Evolutionary conservation across 306 rosid genomes (phyloP).

Genomic region (Prunus fruticosa): DNA sequence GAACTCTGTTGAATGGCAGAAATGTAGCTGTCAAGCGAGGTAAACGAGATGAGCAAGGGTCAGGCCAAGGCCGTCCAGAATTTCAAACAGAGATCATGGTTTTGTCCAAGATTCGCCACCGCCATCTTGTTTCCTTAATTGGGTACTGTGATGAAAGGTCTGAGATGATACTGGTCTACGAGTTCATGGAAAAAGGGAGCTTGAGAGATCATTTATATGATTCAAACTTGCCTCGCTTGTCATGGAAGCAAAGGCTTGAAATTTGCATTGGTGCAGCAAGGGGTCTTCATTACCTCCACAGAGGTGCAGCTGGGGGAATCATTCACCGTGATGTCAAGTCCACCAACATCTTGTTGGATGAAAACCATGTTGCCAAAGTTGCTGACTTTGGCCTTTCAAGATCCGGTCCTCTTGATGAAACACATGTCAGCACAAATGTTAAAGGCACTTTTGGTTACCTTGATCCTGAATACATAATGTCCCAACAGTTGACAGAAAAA

Average conservation of each 20-base stretch:
- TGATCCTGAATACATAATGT: constrained; percentile 49
- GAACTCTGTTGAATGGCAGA: constrained; percentile 28
- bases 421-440: constrained; percentile 48
- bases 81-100: constrained; percentile 49
- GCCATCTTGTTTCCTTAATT: constrained; percentile 50
- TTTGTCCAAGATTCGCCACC: constrained; percentile 49
- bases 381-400: constrained; percentile 57
- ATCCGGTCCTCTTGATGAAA: constrained; percentile 34
- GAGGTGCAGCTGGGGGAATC: constrained; percentile 47
- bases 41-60: constrained; percentile 11
- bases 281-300: constrained; percentile 58
- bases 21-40: constrained; percentile 54
- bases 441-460: constrained; percentile 58
- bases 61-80: constrained; percentile 49
- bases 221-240: constrained; percentile 32
- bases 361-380: constrained; percentile 47
- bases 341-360: constrained; percentile 47
- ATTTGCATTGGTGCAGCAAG: constrained; percentile 54
- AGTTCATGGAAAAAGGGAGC: constrained; percentile 52
- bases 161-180: constrained; percentile 62
- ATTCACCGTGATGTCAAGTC: constrained; percentile 58
- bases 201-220: constrained; percentile 43
- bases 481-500: constrained; percentile 46
- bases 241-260: constrained; percentile 58
- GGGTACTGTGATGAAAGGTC: constrained; percentile 51